phyloP scores from a whole-genome alignment of 176 grass and related monocot species.

The Rhipidocladum racemiflorum region DNA sequence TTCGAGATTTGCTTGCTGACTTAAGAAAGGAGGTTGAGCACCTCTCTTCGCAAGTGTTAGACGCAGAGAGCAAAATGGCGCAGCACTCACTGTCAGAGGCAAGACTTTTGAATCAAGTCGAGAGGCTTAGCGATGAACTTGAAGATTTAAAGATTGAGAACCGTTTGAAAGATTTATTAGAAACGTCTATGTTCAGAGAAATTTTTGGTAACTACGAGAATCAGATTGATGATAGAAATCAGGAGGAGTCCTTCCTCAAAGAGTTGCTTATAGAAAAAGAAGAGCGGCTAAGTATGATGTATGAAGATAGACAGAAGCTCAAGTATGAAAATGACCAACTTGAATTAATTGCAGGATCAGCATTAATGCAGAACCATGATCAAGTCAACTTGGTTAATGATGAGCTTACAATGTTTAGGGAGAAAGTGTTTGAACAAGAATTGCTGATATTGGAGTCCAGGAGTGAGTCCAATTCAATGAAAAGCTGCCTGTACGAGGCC shows the following conservation, averaged over 20 bases:
- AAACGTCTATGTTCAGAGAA: slow-evolving; percentile 46
- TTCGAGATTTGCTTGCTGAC: slow-evolving; percentile 49
- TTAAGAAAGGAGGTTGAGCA: slow-evolving; percentile 40
- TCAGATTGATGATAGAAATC: slow-evolving; percentile 42
- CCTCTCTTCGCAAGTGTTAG: slow-evolving; percentile 35
- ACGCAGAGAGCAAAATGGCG: slow-evolving; percentile 9
- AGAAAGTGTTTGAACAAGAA: slow-evolving; percentile 55
- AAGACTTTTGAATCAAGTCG: slow-evolving; percentile 30
- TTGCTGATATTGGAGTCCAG: slow-evolving; percentile 52
- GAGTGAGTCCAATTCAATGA: slow-evolving; percentile 54
- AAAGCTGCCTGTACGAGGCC: slow-evolving; percentile 57
- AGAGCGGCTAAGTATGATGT: slow-evolving; percentile 33
- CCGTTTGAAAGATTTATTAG: slow-evolving; percentile 40
- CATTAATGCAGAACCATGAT: slow-evolving; percentile 57
- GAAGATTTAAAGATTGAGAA: slow-evolving; percentile 52
- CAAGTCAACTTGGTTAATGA: slow-evolving; percentile 63
- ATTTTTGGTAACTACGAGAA: slow-evolving; percentile 28
- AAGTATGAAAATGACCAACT: slow-evolving; percentile 70
- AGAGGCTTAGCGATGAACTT: slow-evolving; percentile 43
- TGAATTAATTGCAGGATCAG: slow-evolving; percentile 44
- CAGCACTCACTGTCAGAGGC: slow-evolving; percentile 29
- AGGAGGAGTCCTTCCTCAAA: slow-evolving; percentile 47
- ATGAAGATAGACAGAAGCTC: slow-evolving; percentile 61
- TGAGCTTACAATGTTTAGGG: slow-evolving; percentile 60
- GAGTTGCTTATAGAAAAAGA: slow-evolving; percentile 51